phyloP scores from a whole-genome alignment of 2,329 filamentous ascomycete genomes.

The Sarocladiaceae sp. region DNA sequence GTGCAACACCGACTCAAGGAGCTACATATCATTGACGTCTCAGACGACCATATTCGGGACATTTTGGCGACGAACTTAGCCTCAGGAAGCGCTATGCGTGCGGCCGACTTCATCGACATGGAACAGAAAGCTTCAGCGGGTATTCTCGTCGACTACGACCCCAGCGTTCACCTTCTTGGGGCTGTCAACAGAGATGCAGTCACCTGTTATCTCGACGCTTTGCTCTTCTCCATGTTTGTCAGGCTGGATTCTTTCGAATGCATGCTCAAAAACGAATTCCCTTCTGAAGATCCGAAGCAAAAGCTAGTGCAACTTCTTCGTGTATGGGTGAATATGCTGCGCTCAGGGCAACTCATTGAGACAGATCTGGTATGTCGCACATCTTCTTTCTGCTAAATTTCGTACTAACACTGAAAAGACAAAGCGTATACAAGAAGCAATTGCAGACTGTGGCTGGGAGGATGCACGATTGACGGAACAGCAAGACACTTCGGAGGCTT shows the following conservation, averaged over 20 bases:
- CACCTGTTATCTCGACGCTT: slow-evolving; percentile 90
- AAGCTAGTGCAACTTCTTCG: slow-evolving; percentile 75
- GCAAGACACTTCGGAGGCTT: slow-evolving; percentile 94
- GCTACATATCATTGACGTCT: slow-evolving; percentile 40
- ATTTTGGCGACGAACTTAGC: slow-evolving; percentile 59
- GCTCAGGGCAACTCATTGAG: slow-evolving; percentile 79
- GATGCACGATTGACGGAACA: slow-evolving; percentile 75
- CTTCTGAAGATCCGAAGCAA: slow-evolving; percentile 60
- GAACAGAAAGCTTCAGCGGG: slow-evolving; percentile 80
- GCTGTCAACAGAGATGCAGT: slow-evolving; percentile 82
- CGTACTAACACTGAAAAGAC: slow-evolving; percentile 49
- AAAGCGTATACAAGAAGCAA: slow-evolving; percentile 72
- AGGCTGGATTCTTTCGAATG: slow-evolving; percentile 87
- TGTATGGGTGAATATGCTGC: slow-evolving; percentile 89
- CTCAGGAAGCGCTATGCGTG: slow-evolving; percentile 66
- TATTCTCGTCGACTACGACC: slow-evolving; percentile 69
- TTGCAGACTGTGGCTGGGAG: slow-evolving; percentile 84
- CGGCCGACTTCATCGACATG: slow-evolving; percentile 71
- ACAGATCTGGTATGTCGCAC: slow-evolving; percentile 66
- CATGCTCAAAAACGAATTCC: slow-evolving; percentile 77
- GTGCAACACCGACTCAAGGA: slow-evolving; percentile 36
- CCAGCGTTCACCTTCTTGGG: slow-evolving; percentile 69
- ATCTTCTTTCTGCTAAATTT: neutral
- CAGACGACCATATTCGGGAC: slow-evolving; percentile 53
- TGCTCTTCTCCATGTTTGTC: slow-evolving; percentile 95